Evolutionary conservation across 768 basidiomycete genomes (phyloP), one percentile per base, ranked within the genome.

Genomic region (Hebeloma cylindrosporum): DNA sequence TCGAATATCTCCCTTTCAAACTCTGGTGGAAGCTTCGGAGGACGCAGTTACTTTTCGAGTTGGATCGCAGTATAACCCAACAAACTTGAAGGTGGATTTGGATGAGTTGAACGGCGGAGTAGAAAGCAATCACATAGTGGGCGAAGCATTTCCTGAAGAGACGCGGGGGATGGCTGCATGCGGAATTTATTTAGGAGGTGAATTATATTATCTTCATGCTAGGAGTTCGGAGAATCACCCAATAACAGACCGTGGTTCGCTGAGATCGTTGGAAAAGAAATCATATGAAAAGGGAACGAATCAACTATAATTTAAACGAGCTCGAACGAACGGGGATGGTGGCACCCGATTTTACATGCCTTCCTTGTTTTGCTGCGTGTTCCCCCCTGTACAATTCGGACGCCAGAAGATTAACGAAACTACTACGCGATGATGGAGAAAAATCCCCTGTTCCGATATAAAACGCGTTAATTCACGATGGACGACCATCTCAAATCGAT

Each of bases 211-310:
- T 13, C 18, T 37, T 22, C 26, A 30, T 38, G 21, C 29, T 31
- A 16, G 13, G 9, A 17, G 36, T 35, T 14, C 4, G 30, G 20
- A 47, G 16, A 36, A 39, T 38, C 35, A 51, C 50, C 50, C 50
- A 38, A 48, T 25, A 25, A 22, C 13, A 13, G n/a, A 8, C 13
- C 32, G 46, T 27, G 36, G 41, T 46, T 51, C 50, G 25, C 48
- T 51, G 26, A 51, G 40, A n/a, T n/a, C n/a, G 46, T 51, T 22
- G 9, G 47, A n/a, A 25, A 51, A 33, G 32, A 38, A 39, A 3
- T 51, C 18, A 23, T 47, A 45, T 51, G 40, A 47, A n/a, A n/a
- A n/a, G n/a, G n/a, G n/a, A n/a, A n/a, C n/a, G n/a, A n/a, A n/a
- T n/a, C n/a, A n/a, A n/a, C n/a, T n/a, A n/a, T n/a, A n/a, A n/a